Evolutionary conservation across 768 basidiomycete genomes (phyloP), one percentile per base, ranked within the genome.

Genomic region (Cyclocybe cylindracea): DNA sequence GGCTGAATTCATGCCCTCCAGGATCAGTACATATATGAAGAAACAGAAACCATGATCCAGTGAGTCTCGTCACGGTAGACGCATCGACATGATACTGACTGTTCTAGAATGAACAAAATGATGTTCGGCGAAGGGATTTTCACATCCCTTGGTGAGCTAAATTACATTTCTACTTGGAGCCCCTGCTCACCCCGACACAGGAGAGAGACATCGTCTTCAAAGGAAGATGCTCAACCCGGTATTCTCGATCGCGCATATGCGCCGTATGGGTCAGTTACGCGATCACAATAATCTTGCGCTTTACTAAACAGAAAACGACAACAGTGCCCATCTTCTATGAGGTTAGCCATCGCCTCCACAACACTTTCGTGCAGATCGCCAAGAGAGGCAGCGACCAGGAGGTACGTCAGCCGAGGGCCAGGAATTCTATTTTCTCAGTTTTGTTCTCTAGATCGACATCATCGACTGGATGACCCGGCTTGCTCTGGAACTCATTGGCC

Each of bases 401-500:
- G 42, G 55, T 56, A 7, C 7, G 39, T 46, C 29, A 33, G 4
- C 45, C 11, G 24, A 24, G 24, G 24, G 24, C 14, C 45, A 37
- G 7, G n/a, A 19, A 10, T 7, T 36, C 24, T 16, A 5, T 9
- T 8, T 32, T 14, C 3, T 44, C 16, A 11, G 37, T 9, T 11
- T 36, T 13, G 13, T 44, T n/a, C 10, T 18, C 24, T 24, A 69
- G 51, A 51, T 66, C 37, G 63, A 73, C 32, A 48, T 74, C 39
- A 50, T 72, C 24, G 43, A 42, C 3, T 74, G 70, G 71, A 64
- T 70, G 61, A 60, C 64, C 32, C 66, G 73, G 11, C 61, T 67
- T 7, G 66, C 73, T n/a, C 63, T 74, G 29, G 71, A 74, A 41
- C 58, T 74, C 36, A 65, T 76, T 34, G 71, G 71, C 6, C 69